Conservation (phyloP, 345 rosid genomes). For the Salix purpurea region DNA sequence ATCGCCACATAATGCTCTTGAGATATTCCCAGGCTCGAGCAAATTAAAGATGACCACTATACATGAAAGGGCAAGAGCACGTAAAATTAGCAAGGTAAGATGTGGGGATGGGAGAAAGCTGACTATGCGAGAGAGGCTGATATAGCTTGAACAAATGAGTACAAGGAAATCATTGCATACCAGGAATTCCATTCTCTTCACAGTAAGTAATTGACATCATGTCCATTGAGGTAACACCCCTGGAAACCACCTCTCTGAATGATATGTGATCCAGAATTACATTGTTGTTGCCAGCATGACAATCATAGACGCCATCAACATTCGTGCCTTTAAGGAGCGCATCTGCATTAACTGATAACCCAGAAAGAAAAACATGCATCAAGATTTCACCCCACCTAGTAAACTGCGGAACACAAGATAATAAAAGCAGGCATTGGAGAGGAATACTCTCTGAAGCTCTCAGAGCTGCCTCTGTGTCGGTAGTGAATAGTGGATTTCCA, state of each 20-base stretch:
- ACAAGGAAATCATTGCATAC: conserved; percentile 28
- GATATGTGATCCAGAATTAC: conserved; percentile 60
- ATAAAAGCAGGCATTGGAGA: conserved; percentile 3
- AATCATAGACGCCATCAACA: conserved; percentile 68
- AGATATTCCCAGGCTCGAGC: conserved; percentile 77
- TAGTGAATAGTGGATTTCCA: conserved; percentile 83
- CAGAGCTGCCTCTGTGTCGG: conserved; percentile 87
- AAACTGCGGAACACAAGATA: neutral
- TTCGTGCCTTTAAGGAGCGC: conserved; percentile 82
- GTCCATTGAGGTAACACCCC: conserved; percentile 71
- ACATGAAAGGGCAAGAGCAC: neutral
- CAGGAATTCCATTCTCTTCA: conserved; percentile 86
- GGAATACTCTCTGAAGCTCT: conserved; percentile 79
- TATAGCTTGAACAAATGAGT: neutral
- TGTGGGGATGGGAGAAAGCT: neutral
- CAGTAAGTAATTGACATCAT: conserved; percentile 75
- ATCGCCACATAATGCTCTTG: conserved; percentile 79
- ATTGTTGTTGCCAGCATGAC: conserved; percentile 51
- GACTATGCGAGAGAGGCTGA: neutral
- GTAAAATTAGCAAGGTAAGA: neutral
- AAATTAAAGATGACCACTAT: conserved; percentile 83
- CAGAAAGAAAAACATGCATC: neutral
- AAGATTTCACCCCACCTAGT: neutral
- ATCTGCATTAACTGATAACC: conserved; percentile 65
- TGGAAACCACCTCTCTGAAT: conserved; percentile 61